Conservation (phyloP, 805 yeast genomes). For the Clavispora fructus region DNA sequence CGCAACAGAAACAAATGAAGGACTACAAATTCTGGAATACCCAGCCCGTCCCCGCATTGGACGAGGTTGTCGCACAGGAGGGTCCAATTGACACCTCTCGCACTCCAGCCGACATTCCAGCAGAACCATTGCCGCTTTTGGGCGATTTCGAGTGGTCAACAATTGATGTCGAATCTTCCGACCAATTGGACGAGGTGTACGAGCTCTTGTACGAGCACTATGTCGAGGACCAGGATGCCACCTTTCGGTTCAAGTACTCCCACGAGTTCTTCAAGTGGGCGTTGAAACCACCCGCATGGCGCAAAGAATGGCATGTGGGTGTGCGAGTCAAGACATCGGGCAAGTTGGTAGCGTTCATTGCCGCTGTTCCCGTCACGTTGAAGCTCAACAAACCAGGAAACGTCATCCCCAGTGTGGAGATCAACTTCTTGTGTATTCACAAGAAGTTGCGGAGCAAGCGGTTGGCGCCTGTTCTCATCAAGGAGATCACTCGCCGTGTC, state of each 20-base stretch:
- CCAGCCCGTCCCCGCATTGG: conserved; percentile 84
- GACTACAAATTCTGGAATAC: conserved; percentile 97
- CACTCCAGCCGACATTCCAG: conserved; percentile 67
- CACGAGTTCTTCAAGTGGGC: conserved; percentile 88
- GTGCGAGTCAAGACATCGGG: conserved; percentile 76
- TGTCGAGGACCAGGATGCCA: conserved; percentile 90
- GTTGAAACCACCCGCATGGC: conserved; percentile 89
- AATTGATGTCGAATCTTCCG: conserved; percentile 51
- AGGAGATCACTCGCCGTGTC: conserved; percentile 90
- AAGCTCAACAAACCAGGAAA: conserved; percentile 48
- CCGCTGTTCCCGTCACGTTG: conserved; percentile 78
- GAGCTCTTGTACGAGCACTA: conserved; percentile 80
- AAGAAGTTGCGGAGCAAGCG: conserved; percentile 91
- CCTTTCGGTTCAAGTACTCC: conserved; percentile 86
- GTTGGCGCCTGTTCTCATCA: conserved; percentile 87
- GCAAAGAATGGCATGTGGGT: conserved; percentile 85
- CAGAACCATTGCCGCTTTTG: conserved; percentile 63
- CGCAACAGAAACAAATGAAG: conserved; percentile 57
- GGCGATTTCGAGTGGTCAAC: conserved; percentile 87
- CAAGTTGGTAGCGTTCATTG: conserved; percentile 84
- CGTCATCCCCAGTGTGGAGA: conserved; percentile 66
- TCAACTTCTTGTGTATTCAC: conserved; percentile 91
- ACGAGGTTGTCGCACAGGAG: conserved; percentile 59
- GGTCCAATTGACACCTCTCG: conserved; percentile 76
- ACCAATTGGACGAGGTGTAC: conserved; percentile 71